Evolutionary conservation across 768 basidiomycete genomes (phyloP), one percentile per base, ranked within the genome.

Genomic region (Coprinopsis marcescibilis): DNA sequence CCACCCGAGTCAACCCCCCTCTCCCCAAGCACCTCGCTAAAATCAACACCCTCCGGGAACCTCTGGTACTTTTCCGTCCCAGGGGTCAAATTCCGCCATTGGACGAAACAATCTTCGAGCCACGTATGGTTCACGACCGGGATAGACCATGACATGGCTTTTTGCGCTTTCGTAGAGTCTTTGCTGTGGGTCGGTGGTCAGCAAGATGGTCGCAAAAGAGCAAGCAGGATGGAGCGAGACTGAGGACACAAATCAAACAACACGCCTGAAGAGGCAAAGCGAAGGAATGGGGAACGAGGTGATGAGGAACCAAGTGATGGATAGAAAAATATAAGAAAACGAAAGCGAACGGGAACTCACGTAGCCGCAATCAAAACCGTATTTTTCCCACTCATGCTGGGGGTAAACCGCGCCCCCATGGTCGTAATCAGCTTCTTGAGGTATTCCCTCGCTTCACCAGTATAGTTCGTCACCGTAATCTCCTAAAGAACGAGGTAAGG

Each of bases 391-490:
- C 80, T 77, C 84, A 97, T 86, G 39, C 78, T 87, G 0, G 91
- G 80, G 2, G 89, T 90, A 56, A 91, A 94, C 21, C 65, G 72
- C 1, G 78, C 91, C 1, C 91, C 93, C 75, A 89, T 80, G 3
- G 77, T 65, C 4, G 66, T 66, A 42, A 97, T 87, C 13, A 97
- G 68, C 51, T 80, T 82, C 67, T 91, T 91, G 42, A 97, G 72
- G 57, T 94, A 94, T 43, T 95, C 92, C 2, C 92, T 75, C 4
- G 87, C 76, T 29, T 83, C 80, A 2, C 93, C 92, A 0, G 88
- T 86, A 60, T 93, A 95, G 58, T 94, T 94, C 0, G 91, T 91
- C 1, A 95, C 72, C 0, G 91, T 88, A 45, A 95, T 81, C 53
- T 78, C 72, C 87, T 91, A 50, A n/a, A n/a, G n/a, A n/a, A n/a